phyloP scores from a whole-genome alignment of 805 yeast species.

The Yamadazyma phyllophila region DNA sequence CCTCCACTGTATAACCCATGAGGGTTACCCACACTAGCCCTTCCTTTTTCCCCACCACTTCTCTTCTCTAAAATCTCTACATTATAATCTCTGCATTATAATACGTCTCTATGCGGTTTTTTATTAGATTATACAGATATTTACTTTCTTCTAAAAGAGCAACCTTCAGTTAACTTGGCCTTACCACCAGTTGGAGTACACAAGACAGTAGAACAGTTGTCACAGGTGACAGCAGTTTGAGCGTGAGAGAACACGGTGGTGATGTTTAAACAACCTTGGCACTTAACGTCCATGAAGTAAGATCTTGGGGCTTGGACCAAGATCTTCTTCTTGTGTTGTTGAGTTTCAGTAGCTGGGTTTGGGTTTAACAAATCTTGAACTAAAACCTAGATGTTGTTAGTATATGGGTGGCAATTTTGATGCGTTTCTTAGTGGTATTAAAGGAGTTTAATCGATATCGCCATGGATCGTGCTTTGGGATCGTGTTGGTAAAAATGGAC shows the following conservation, averaged over 20 bases:
- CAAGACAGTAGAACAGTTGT: slow-evolving; percentile 95
- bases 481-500: too few relatives aligned
- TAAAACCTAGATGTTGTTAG: slow-evolving; percentile 65
- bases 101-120: slow-evolving; percentile 10
- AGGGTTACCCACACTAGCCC: too few relatives aligned
- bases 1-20: too few relatives aligned
- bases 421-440: too few relatives aligned
- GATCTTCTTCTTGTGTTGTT: slow-evolving; percentile 95
- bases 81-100: too few relatives aligned
- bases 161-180: slow-evolving; percentile 99
- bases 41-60: too few relatives aligned
- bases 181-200: slow-evolving; percentile 99
- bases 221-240: slow-evolving; percentile 99
- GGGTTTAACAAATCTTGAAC: slow-evolving; percentile 99
- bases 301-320: slow-evolving; percentile 98
- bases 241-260: slow-evolving; percentile 99
- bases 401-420: background rate
- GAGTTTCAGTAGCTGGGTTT: slow-evolving; percentile 92
- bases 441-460: too few relatives aligned
- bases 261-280: slow-evolving; percentile 99
- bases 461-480: too few relatives aligned
- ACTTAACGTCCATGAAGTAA: slow-evolving; percentile 99
- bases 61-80: too few relatives aligned
- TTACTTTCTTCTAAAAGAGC: slow-evolving; percentile 99
- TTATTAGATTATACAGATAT: slow-evolving; percentile 17